Percentiles rank a stretch among this genome's conserved stretches.
Evolutionary conservation across 1,284 basidiomycete species (phyloP).

Genomic region (Cutaneotrichosporon sp.): DNA sequence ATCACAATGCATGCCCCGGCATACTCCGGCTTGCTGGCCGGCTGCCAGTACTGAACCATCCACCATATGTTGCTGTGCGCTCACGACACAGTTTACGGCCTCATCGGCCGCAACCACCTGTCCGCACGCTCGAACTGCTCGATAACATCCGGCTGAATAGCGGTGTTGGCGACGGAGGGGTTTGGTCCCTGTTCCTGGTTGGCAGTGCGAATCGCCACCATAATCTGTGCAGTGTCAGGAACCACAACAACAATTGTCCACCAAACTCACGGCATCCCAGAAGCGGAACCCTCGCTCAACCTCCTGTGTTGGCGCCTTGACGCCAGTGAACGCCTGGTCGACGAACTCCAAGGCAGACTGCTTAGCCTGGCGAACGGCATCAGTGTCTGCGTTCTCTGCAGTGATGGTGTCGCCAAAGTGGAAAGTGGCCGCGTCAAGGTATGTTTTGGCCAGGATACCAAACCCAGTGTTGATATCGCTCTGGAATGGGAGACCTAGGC

Average conservation of each 20-base stretch:
- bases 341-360: slow-evolving; percentile 81
- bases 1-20: background rate
- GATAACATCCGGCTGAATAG: slow-evolving; percentile 59
- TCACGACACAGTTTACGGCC: slow-evolving; percentile 55
- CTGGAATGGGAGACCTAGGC: slow-evolving; percentile 72
- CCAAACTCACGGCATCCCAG: slow-evolving; percentile 83
- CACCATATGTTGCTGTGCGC: too few relatives aligned
- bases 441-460: slow-evolving; percentile 93
- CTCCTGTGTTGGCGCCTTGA: slow-evolving; percentile 79
- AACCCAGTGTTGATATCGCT: slow-evolving; percentile 95
- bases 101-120: slow-evolving; percentile 85
- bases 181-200: slow-evolving; percentile 70
- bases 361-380: slow-evolving; percentile 77
- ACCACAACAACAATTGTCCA: slow-evolving; percentile 11
- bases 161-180: slow-evolving; percentile 53
- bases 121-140: slow-evolving; percentile 93
- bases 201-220: slow-evolving; percentile 81
- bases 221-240: slow-evolving; percentile 56
- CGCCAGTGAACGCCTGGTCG: slow-evolving; percentile 85
- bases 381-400: slow-evolving; percentile 56
- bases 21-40: too few relatives aligned
- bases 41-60: too few relatives aligned
- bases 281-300: slow-evolving; percentile 95
- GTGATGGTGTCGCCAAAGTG: slow-evolving; percentile 70
- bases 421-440: slow-evolving; percentile 78